Evolutionary conservation across 352 stramenopile species (phyloP).

Genomic region (Phytopythium helicoides): DNA sequence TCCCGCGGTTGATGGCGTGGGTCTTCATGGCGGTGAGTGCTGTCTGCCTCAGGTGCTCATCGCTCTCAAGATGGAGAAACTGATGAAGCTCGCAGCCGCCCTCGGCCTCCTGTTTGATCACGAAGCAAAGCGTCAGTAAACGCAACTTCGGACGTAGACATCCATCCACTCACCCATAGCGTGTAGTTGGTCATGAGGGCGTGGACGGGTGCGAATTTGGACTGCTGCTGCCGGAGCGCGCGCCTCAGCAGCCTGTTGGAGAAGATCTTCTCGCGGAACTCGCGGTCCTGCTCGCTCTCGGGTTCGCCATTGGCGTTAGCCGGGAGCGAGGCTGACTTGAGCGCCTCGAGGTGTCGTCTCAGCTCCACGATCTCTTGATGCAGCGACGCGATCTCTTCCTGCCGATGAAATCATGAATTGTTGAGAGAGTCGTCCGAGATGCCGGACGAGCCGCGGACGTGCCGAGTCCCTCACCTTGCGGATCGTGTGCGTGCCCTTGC

Average conservation of each 20-base stretch:
- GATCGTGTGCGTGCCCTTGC: constrained; percentile 27
- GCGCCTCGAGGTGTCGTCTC: constrained; percentile 14
- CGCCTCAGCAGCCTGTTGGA: constrained; percentile 13
- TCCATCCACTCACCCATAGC: constrained; percentile 17
- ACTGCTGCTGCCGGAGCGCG: constrained; percentile 16
- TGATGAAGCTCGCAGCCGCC: constrained; percentile 19
- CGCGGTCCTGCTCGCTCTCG: constrained; percentile 8
- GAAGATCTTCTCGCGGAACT: constrained; percentile 14
- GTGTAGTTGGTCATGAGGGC: constrained; percentile 24
- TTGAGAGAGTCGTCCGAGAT: not conserved
- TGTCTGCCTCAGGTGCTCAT: constrained; percentile 15
- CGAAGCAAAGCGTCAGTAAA: not conserved
- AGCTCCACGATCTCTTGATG: constrained; percentile 26
- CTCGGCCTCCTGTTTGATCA: constrained; percentile 8
- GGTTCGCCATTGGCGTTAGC: constrained; percentile 6
- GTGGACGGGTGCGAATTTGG: constrained; percentile 26
- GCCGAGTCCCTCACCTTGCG: constrained; percentile 13
- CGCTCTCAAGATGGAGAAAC: constrained; percentile 34
- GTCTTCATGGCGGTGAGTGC: constrained; percentile 27
- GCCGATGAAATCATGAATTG: too few relatives aligned
- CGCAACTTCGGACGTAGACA: too few relatives aligned
- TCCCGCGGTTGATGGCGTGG: constrained; percentile 25
- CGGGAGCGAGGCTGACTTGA: constrained; percentile 18
- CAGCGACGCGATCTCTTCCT: constrained; percentile 32
- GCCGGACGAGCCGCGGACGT: not conserved